Evolutionary conservation across 768 basidiomycete genomes (phyloP), one percentile per base, ranked within the genome.

Genomic region (Russula sp.): DNA sequence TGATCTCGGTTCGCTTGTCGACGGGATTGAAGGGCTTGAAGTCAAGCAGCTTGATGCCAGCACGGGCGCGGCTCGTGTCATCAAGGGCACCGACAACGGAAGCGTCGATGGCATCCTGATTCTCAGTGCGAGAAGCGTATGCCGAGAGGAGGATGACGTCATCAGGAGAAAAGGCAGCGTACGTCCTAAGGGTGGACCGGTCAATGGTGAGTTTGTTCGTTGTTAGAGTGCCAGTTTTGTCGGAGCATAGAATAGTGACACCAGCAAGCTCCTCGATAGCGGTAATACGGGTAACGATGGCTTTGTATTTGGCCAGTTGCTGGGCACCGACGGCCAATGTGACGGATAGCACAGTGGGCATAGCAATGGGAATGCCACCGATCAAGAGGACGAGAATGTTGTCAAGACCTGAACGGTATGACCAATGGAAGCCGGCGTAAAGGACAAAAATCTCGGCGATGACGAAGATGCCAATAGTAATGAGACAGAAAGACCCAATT

Each of bases 1-100:
- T 98, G 75, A 96, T 95, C 80, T 98, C 96, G 64, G 96, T 98
- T 73, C 95, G 92, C 83, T 98, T 98, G 84, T 96, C 94, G 71
- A 95, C 94, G 57, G 96, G 96, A 83, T 98, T 97, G 85, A 98
- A 98, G 5, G 95, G 95, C 82, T 97, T 98, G 84, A 98, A 98
- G 78, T 98, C 95, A 73, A 98, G 82, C 51, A 98, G 87, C 75
- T 91, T 94, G 80, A 98, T 97, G 40, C 94, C 94, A 57, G 83
- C 84, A 68, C 94, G 94, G 64, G 96, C 95, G 61, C 84, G 84
- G 49, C 75, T 38, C 2, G 84, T 71, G 73, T 94, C 89, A 48
- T 87, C 86, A 56, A 94, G 80, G 51, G 93, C 90, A 58, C 80
- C 77, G 50, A 95, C 89, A 67, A 96, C 92, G 63, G 92, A 91